phyloP scores from a whole-genome alignment of 768 basidiomycete genomes.

The Clathrus columnatus region DNA sequence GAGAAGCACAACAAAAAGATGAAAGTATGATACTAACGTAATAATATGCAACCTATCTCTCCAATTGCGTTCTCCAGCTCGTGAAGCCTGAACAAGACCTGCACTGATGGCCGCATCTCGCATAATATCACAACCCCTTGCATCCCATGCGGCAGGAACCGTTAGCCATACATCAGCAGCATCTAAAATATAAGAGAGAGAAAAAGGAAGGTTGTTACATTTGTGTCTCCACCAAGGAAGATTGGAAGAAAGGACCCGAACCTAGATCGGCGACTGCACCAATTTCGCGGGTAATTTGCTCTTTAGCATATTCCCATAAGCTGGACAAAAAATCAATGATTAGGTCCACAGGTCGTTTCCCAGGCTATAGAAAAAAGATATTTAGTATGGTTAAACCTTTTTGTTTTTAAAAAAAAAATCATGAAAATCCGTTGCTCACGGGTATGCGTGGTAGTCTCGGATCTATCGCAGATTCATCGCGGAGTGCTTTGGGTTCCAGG shows the following conservation, averaged over 20 bases:
- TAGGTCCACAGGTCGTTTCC: conserved; percentile 68
- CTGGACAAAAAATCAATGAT: conserved; percentile 78
- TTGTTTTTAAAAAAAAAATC: background rate
- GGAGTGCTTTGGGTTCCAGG: conserved; percentile 71
- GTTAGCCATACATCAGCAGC: conserved; percentile 79
- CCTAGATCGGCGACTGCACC: conserved; percentile 80
- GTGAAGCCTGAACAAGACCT: conserved; percentile 64
- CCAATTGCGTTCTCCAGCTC: conserved; percentile 67
- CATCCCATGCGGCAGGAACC: conserved; percentile 89
- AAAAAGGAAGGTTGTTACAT: background rate
- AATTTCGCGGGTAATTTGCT: conserved; percentile 80
- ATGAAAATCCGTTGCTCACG: conserved; percentile 27
- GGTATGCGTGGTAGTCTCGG: conserved; percentile 73
- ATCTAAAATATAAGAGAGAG: conserved; percentile 34
- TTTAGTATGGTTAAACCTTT: conserved; percentile 1
- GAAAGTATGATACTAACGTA: conserved; percentile 39
- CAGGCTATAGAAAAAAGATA: conserved; percentile 37
- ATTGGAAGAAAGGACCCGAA: conserved; percentile 26
- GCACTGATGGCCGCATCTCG: conserved; percentile 75
- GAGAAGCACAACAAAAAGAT: conserved; percentile 1
- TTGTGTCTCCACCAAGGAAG: too few relatives aligned
- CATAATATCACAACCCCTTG: conserved; percentile 78
- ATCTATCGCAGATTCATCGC: conserved; percentile 63
- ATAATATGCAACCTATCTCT: conserved; percentile 77
- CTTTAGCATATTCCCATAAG: conserved; percentile 81